A percentile compares a stretch with the other conserved stretches of the same genome.
These are phyloP conservation scores for Crepidotus sp. DNA, from an alignment of 1,284 basidiomycete genomes.

Conservation along the genomic window DNA sequence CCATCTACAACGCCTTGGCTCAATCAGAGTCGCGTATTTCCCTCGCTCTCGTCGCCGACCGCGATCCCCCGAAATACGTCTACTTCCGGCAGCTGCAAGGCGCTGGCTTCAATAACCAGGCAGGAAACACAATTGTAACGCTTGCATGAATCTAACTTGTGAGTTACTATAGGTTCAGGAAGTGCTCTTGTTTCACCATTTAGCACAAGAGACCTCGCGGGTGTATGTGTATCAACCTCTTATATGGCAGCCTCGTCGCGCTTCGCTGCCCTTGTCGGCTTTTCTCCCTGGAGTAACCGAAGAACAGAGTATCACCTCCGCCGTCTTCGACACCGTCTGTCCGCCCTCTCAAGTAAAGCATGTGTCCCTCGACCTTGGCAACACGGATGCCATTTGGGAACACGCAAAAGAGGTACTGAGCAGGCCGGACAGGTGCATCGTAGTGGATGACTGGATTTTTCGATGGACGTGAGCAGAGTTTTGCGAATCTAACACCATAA, in stretches of 20 bases:
- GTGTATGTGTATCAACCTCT: constrained; percentile 36
- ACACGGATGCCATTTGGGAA: constrained; percentile 29
- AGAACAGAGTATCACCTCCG: constrained; percentile 26
- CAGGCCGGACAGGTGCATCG: constrained; percentile 29
- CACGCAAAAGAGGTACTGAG: constrained; percentile 25
- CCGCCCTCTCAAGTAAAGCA: constrained; percentile 28
- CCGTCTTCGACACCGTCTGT: constrained; percentile 32
- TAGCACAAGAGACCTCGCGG: constrained; percentile 29
- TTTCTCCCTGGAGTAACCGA: constrained; percentile 32
- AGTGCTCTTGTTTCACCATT: constrained; percentile 35
- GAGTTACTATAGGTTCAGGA: constrained; percentile 32
- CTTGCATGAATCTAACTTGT: not conserved
- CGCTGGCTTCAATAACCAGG: constrained; percentile 40
- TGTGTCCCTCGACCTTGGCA: constrained; percentile 23
- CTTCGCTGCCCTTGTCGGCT: constrained; percentile 31
- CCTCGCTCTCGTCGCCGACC: constrained; percentile 12
- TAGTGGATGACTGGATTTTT: constrained; percentile 35
- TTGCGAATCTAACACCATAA: no score
- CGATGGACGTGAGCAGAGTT: constrained; percentile 33
- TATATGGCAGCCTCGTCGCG: constrained; percentile 33
- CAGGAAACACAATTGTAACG: constrained; percentile 12
- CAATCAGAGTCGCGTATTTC: constrained; percentile 1
- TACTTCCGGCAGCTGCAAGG: constrained; percentile 36
- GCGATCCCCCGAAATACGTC: constrained; percentile 29
- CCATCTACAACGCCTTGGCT: constrained; percentile 3